Percentiles rank a stretch among this genome's conserved stretches.
Conservation (phyloP, 2,329 filamentous ascomycete genomes). For the Stachybotrys chartarum region DNA sequence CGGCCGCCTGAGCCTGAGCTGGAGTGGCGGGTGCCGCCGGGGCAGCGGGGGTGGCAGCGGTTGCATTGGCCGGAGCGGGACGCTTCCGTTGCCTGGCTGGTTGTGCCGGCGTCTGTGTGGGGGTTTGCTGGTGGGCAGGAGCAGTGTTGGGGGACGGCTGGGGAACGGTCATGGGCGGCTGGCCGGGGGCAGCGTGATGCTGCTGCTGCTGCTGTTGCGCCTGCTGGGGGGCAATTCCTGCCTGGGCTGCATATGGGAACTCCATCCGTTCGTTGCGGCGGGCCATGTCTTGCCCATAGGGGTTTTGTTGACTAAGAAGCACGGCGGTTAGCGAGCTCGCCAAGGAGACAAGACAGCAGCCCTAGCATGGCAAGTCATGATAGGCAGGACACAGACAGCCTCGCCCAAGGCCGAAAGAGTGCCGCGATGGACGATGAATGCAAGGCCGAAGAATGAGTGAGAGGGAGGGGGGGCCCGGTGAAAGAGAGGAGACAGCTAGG, state of each 20-base stretch:
- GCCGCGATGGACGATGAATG: not conserved
- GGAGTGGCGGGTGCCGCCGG: conserved; percentile 23
- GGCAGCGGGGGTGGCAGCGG: conserved; percentile 24
- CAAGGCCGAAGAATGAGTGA: not conserved
- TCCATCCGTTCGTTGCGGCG: conserved; percentile 36
- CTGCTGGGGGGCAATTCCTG: conserved; percentile 27
- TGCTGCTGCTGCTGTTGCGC: conserved; percentile 19
- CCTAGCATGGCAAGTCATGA: conserved; percentile 16
- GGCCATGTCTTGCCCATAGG: conserved; percentile 45
- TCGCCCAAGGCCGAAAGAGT: conserved; percentile 5
- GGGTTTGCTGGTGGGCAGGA: conserved; percentile 26
- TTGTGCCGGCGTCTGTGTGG: conserved; percentile 30
- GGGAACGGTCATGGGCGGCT: conserved; percentile 37
- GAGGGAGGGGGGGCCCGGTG: not conserved
- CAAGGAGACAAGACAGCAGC: conserved; percentile 11
- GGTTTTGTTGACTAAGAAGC: conserved; percentile 30
- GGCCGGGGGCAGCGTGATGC: conserved; percentile 29
- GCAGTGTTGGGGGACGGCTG: conserved; percentile 27
- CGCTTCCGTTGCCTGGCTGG: conserved; percentile 33
- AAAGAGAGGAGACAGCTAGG: not conserved
- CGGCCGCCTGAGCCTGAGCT: conserved; percentile 23
- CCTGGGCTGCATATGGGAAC: conserved; percentile 31
- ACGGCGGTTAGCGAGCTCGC: conserved; percentile 20
- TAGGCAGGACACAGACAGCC: conserved; percentile 8
- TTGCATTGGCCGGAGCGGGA: conserved; percentile 28